Evolutionary conservation across 2,329 filamentous ascomycete species (phyloP).

Genomic region (Trichophyton verrucosum): DNA sequence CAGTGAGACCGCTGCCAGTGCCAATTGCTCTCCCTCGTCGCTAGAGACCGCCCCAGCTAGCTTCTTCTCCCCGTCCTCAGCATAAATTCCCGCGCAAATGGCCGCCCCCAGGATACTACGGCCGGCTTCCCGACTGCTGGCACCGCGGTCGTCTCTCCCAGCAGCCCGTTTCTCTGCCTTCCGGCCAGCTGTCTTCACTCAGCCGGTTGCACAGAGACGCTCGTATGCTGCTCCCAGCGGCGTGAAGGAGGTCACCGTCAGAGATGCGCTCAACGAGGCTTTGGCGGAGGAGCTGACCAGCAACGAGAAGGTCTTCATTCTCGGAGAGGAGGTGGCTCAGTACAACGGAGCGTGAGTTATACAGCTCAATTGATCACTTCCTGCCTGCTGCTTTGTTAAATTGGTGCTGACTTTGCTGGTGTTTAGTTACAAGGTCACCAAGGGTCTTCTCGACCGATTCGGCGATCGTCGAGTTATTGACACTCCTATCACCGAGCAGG

Average conservation of each 20-base stretch:
- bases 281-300: slow-evolving; percentile 91
- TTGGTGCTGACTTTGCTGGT: not conserved
- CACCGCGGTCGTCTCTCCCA: slow-evolving; percentile 41
- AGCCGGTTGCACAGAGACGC: slow-evolving; percentile 37
- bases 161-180: slow-evolving; percentile 41
- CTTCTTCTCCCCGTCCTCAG: slow-evolving; percentile 41
- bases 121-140: slow-evolving; percentile 50
- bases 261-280: slow-evolving; percentile 95
- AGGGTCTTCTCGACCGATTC: slow-evolving; percentile 92
- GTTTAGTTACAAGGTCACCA: slow-evolving; percentile 86
- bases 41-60: not conserved
- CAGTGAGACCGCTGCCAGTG: not conserved
- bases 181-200: slow-evolving; percentile 38
- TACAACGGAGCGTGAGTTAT: slow-evolving; percentile 78
- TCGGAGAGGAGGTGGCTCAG: slow-evolving; percentile 97
- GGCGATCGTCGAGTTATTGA: slow-evolving; percentile 96
- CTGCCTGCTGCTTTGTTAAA: not conserved
- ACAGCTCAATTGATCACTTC: not conserved
- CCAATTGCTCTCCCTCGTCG: not conserved
- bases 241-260: slow-evolving; percentile 86
- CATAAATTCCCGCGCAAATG: slow-evolving; percentile 33
- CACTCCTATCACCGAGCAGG: slow-evolving; percentile 94
- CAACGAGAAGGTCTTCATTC: slow-evolving; percentile 88
- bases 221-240: slow-evolving; percentile 49
- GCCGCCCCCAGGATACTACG: slow-evolving; percentile 50